Percentiles rank a stretch among this genome's conserved stretches.
These are phyloP conservation scores for Bolboschoenus planiculmis DNA, from an alignment of 176 grass and related monocot species.

Conservation along the genomic window DNA sequence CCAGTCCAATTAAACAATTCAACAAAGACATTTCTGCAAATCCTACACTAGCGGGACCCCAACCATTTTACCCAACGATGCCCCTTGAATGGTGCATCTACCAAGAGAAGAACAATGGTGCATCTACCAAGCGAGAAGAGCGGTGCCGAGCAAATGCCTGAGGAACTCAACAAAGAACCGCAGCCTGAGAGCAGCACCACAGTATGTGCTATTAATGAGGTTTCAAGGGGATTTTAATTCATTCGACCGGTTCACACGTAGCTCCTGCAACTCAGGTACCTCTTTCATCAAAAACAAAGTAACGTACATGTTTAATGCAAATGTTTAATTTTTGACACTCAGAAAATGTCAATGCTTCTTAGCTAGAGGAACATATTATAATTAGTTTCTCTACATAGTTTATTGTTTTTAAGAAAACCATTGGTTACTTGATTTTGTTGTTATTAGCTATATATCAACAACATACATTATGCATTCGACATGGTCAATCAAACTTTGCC, in stretches of 20 bases:
- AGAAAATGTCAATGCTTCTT: no score
- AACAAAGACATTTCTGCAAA: not conserved
- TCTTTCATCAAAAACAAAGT: not conserved
- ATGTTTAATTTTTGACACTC: no score
- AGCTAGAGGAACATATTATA: no score
- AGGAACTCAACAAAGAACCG: not conserved
- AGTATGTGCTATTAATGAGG: not conserved
- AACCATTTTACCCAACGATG: no score
- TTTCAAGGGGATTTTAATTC: not conserved
- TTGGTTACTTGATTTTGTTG: not conserved
- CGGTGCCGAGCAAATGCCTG: not conserved
- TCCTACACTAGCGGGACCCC: no score
- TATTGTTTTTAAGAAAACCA: not conserved
- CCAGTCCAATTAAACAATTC: not conserved
- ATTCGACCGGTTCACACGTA: not conserved
- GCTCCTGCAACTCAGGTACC: not conserved
- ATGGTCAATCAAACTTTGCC: not conserved
- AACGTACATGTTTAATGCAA: no score
- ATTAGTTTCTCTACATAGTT: not conserved
- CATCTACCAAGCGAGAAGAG: not conserved
- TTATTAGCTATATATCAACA: not conserved
- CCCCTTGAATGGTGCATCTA: not conserved
- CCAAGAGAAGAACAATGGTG: constrained; percentile 10
- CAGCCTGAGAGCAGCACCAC: not conserved
- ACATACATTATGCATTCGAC: not conserved